Evolutionary conservation across 352 stramenopile genomes (phyloP).

Genomic region (Pythium insidiosum): DNA sequence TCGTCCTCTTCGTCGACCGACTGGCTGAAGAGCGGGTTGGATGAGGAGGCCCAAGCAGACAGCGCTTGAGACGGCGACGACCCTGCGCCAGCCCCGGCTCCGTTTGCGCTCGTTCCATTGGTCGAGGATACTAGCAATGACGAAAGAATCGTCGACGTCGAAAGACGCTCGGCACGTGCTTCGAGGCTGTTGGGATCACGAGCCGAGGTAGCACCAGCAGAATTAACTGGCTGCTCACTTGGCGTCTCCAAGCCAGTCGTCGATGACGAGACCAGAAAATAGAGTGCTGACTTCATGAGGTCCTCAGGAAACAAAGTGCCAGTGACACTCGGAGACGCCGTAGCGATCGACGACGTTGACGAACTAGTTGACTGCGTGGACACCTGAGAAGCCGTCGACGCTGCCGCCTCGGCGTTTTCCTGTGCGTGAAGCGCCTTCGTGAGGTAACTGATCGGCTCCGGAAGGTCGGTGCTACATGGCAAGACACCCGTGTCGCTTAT

Average conservation of each 20-base stretch:
- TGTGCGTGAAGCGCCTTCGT: conserved; percentile 14
- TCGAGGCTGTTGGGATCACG: no score
- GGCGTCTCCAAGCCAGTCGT: conserved; percentile 23
- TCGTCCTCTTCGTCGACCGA: conserved; percentile 42
- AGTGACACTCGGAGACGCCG: no score
- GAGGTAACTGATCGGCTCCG: conserved; percentile 60
- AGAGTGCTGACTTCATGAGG: conserved; percentile 46
- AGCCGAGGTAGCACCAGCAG: no score
- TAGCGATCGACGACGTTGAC: conserved; percentile 1
- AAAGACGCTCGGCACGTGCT: no score
- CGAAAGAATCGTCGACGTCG: conserved; percentile 31
- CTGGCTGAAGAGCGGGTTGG: conserved; percentile 46
- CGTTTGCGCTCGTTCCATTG: conserved; percentile 15
- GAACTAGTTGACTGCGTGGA: conserved; percentile 2
- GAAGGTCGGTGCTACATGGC: conserved; percentile 46
- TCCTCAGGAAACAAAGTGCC: conserved; percentile 68
- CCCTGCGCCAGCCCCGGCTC: not conserved
- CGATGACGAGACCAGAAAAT: conserved; percentile 53
- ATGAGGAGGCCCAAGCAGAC: not conserved
- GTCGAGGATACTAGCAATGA: conserved; percentile 47
- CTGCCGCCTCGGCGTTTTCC: not conserved
- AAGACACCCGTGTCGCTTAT: conserved; percentile 23
- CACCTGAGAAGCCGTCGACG: not conserved
- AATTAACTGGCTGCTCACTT: no score
- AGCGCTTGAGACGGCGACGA: conserved; percentile 6